Evolutionary conservation across 2,329 filamentous ascomycete species (phyloP).

Genomic region (Shiraia bambusicola): DNA sequence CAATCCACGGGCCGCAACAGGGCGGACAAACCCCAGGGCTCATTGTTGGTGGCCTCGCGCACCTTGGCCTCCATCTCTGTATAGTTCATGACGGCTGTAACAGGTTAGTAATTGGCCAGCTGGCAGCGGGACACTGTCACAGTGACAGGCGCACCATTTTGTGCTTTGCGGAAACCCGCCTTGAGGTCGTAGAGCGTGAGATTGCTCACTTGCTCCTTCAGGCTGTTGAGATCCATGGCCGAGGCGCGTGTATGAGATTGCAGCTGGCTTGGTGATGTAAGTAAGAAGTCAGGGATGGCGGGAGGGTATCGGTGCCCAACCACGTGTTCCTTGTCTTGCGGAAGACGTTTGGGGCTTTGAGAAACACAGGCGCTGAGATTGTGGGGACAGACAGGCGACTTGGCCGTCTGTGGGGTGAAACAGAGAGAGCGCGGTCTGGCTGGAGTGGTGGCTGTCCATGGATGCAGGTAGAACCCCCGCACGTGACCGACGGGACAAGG

Average conservation of each 20-base stretch:
- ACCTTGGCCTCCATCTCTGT: conserved; percentile 74
- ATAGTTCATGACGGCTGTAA: conserved; percentile 91
- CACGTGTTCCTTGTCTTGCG: too few relatives aligned
- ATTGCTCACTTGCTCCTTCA: conserved; percentile 87
- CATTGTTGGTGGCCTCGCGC: conserved; percentile 97
- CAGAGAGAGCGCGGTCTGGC: too few relatives aligned
- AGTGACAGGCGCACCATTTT: conserved; percentile 89
- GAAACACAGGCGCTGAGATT: too few relatives aligned
- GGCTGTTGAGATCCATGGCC: conserved; percentile 79
- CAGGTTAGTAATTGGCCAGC: conserved; percentile 29
- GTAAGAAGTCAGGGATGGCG: conserved; percentile 6
- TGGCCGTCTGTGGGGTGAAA: too few relatives aligned
- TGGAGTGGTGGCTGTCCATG: not conserved
- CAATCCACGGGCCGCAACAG: conserved; percentile 47
- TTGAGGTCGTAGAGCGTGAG: conserved; percentile 94
- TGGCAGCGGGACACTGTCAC: conserved; percentile 5
- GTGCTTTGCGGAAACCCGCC: conserved; percentile 89
- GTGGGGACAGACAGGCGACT: too few relatives aligned
- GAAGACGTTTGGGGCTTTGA: too few relatives aligned
- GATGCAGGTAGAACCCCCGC: not conserved
- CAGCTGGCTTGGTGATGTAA: conserved; percentile 3
- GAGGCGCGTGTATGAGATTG: conserved; percentile 8
- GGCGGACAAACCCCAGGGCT: conserved; percentile 81
- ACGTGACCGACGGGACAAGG: not conserved
- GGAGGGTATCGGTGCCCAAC: not conserved